Conservation (phyloP, 2,329 filamentous ascomycete genomes). For the Nannizzia gypsea region DNA sequence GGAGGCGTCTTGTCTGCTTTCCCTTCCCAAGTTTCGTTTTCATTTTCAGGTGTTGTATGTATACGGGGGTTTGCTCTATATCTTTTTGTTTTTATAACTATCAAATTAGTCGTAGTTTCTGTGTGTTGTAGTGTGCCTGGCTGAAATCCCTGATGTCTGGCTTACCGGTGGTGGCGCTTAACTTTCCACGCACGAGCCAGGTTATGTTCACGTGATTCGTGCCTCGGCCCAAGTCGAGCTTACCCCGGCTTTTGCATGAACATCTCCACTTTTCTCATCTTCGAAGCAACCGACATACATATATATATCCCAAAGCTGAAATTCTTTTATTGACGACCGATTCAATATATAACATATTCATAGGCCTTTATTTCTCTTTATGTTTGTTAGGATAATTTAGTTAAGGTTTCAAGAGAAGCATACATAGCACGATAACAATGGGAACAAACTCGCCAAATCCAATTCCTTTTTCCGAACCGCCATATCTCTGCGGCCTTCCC, state of each 20-base stretch:
- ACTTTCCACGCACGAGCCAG: too few relatives aligned
- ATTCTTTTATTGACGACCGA: too few relatives aligned
- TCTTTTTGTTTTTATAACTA: not conserved
- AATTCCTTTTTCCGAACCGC: slow-evolving; percentile 61
- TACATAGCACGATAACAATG: slow-evolving; percentile 14
- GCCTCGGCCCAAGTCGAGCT: not conserved
- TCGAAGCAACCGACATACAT: not conserved
- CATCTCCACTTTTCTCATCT: not conserved
- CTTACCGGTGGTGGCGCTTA: too few relatives aligned
- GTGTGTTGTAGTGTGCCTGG: too few relatives aligned
- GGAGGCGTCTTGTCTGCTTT: not conserved
- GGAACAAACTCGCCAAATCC: slow-evolving; percentile 24
- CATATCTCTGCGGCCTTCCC: slow-evolving; percentile 57
- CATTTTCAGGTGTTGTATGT: not conserved
- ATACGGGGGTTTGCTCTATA: not conserved
- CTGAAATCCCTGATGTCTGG: too few relatives aligned
- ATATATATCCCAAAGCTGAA: not conserved
- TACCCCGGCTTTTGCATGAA: not conserved
- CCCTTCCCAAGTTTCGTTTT: not conserved
- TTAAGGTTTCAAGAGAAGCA: not conserved
- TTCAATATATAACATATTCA: not conserved
- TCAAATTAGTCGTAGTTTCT: not conserved
- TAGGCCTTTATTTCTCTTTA: not conserved
- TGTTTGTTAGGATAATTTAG: too few relatives aligned
- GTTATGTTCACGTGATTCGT: not conserved